These are phyloP conservation scores for Vigna radiata DNA, from an alignment of 306 rosid genomes.

Conservation along the genomic window DNA sequence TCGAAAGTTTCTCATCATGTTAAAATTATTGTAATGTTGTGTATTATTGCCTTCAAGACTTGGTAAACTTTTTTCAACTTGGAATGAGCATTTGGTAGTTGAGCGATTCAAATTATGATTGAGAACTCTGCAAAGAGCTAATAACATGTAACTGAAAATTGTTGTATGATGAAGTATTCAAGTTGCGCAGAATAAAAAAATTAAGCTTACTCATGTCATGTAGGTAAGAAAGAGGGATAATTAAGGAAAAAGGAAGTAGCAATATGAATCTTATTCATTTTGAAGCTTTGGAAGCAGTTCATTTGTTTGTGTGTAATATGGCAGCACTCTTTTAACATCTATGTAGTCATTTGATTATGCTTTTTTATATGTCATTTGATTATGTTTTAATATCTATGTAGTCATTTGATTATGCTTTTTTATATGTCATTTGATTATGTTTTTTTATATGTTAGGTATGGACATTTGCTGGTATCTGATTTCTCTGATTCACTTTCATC, in stretches of 20 bases:
- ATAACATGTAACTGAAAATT: conserved; percentile 8
- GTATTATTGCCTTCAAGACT: conserved; percentile 3
- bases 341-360: not conserved
- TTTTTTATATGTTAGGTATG: conserved; percentile 58
- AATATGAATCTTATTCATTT: conserved; percentile 1
- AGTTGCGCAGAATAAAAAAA: not conserved
- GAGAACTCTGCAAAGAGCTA: not conserved
- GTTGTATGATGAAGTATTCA: conserved; percentile 14
- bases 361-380: no score
- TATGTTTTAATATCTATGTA: no score
- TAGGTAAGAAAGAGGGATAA: not conserved
- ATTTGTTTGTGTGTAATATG: not conserved
- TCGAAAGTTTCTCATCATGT: not conserved
- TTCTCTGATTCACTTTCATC: conserved; percentile 80
- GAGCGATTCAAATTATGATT: conserved; percentile 12
- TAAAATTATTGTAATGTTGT: not conserved
- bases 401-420: no score
- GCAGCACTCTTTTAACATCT: not conserved
- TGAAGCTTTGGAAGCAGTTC: conserved; percentile 6
- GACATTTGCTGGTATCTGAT: conserved; percentile 86
- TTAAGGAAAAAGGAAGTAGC: conserved; percentile 1
- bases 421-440: no score
- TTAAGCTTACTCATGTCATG: conserved; percentile 10
- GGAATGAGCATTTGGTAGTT: conserved; percentile 20
- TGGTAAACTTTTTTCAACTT: conserved; percentile 25